Conservation (phyloP, 768 basidiomycete species). For the Hortiboletus campestris region DNA sequence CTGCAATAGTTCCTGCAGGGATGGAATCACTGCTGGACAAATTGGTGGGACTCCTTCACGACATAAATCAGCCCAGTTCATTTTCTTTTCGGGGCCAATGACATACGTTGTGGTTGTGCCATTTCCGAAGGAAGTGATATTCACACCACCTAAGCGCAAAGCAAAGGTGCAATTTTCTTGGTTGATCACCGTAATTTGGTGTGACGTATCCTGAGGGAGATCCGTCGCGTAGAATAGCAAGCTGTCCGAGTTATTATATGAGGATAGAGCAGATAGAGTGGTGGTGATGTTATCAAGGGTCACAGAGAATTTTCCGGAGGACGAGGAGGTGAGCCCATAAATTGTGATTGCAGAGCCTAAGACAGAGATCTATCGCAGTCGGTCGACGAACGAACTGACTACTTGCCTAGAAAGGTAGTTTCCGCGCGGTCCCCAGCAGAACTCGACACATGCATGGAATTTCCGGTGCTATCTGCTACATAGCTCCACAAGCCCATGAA, state of each 20-base stretch:
- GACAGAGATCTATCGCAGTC: not conserved
- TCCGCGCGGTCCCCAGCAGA: conserved; percentile 46
- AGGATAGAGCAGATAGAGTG: conserved; percentile 48
- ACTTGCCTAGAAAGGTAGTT: conserved; percentile 48
- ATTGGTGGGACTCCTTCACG: conserved; percentile 18
- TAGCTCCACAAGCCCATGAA: conserved; percentile 60
- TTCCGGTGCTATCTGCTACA: conserved; percentile 30
- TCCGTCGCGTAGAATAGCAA: conserved; percentile 65
- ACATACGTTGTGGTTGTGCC: conserved; percentile 34
- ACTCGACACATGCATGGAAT: conserved; percentile 31
- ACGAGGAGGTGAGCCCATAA: conserved; percentile 56
- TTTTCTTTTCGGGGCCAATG: not conserved
- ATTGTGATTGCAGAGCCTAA: conserved; percentile 63
- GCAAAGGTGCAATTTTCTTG: conserved; percentile 51
- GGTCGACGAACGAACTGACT: not conserved
- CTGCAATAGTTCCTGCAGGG: conserved; percentile 62
- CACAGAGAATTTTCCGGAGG: conserved; percentile 59
- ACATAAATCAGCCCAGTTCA: conserved; percentile 1
- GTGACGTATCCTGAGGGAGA: conserved; percentile 48
- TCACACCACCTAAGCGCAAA: conserved; percentile 49
- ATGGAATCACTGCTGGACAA: conserved; percentile 25
- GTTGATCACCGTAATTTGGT: conserved; percentile 58
- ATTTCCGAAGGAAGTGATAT: conserved; percentile 40
- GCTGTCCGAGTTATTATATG: conserved; percentile 48
- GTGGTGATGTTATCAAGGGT: conserved; percentile 50